These are phyloP conservation scores for Neoboletus brunneissimus DNA, from an alignment of 768 basidiomycete genomes.

Conservation along the genomic window DNA sequence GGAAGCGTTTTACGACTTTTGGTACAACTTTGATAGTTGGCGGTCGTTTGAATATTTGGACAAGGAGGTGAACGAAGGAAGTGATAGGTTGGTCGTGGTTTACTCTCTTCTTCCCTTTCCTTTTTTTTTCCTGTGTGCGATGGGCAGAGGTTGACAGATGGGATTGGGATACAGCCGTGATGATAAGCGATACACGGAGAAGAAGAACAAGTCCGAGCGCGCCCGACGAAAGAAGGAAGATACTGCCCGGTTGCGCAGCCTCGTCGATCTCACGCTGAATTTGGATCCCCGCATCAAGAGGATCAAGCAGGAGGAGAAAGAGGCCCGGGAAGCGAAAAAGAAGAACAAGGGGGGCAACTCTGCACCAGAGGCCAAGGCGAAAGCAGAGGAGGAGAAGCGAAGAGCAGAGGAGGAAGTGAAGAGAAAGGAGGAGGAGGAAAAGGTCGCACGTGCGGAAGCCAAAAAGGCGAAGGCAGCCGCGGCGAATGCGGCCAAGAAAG, in stretches of 20 bases:
- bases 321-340: constrained; percentile 90
- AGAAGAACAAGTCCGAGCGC: constrained; percentile 98
- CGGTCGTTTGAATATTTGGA: constrained; percentile 96
- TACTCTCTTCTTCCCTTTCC: too few relatives aligned
- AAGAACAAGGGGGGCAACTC: constrained; percentile 43
- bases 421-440: constrained; percentile 82
- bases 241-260: constrained; percentile 77
- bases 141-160: constrained; percentile 10
- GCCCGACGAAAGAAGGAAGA: constrained; percentile 97
- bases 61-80: constrained; percentile 98
- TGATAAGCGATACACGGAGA: constrained; percentile 98
- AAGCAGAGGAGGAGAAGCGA: constrained; percentile 54
- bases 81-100: constrained; percentile 67
- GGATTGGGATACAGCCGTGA: constrained; percentile 63
- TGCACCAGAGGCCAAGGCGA: constrained; percentile 48
- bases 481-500: constrained; percentile 90
- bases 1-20: constrained; percentile 95
- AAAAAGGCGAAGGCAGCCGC: constrained; percentile 85
- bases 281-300: constrained; percentile 95
- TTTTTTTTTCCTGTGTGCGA: background rate
- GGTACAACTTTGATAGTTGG: constrained; percentile 99
- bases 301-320: constrained; percentile 96
- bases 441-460: constrained; percentile 66
- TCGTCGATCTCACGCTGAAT: constrained; percentile 83
- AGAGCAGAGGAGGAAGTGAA: constrained; percentile 71